A percentile compares a stretch with the other conserved stretches of the same genome.
Evolutionary conservation across 805 yeast species (phyloP).

Genomic region (Schwanniomyces yamadae): DNA sequence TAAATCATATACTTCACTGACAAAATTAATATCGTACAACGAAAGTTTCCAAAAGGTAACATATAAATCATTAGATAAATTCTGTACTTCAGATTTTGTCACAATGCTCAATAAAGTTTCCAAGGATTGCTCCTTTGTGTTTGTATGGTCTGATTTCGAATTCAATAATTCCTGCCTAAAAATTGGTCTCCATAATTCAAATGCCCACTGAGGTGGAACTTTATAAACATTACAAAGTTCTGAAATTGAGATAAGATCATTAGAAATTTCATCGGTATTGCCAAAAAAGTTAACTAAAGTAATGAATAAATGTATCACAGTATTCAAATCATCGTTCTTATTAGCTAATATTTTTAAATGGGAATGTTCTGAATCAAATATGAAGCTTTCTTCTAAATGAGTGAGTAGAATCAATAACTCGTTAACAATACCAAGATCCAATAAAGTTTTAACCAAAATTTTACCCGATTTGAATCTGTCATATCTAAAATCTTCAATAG

Average conservation of each 20-base stretch:
- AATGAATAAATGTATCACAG: slow-evolving; percentile 63
- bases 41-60: slow-evolving; percentile 71
- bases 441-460: slow-evolving; percentile 48
- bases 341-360: slow-evolving; percentile 72
- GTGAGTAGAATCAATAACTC: slow-evolving; percentile 70
- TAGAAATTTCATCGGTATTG: slow-evolving; percentile 25
- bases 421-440: slow-evolving; percentile 44
- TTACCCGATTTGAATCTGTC: slow-evolving; percentile 46
- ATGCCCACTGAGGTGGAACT: slow-evolving; percentile 62
- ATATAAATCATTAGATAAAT: too few species aligned
- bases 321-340: slow-evolving; percentile 67
- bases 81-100: slow-evolving; percentile 30
- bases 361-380: slow-evolving; percentile 31
- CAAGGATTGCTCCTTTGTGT: slow-evolving; percentile 6
- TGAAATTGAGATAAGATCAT: slow-evolving; percentile 39
- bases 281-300: slow-evolving; percentile 58
- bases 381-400: slow-evolving; percentile 42
- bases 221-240: slow-evolving; percentile 42
- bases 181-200: slow-evolving; percentile 70
- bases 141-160: slow-evolving; percentile 12
- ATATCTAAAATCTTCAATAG: slow-evolving; percentile 60
- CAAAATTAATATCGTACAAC: slow-evolving; percentile 66
- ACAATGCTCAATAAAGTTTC: slow-evolving; percentile 20
- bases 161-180: slow-evolving; percentile 26
- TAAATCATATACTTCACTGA: slow-evolving; percentile 47